Base-by-base conservation (phyloP, 106 monocot species). In the Dioscorea zingiberensis region DNA sequence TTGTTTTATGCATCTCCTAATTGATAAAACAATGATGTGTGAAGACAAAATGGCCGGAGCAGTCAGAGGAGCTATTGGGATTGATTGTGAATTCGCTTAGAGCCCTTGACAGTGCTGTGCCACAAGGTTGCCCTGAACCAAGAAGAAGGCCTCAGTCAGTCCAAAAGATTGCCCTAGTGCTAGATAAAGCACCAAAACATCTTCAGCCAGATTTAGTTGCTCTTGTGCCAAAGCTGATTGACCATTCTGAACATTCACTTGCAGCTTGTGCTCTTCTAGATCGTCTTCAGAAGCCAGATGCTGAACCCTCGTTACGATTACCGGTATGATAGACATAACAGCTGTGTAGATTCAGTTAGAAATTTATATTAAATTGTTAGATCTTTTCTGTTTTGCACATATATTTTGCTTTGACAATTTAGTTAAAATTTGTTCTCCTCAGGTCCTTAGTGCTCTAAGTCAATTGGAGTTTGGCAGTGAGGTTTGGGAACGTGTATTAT, bases 31-130 rank as follows among this genome's bases (percentile, higher is more conserved):
- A 26, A 30, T 17, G 38, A 62, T 53, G 7, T 59, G 51, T 71
- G 44, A 55, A 97, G 95, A 81, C 73, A 70, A 97, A 88, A 66
- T 88, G 85, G 85, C 95, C 85, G 56, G 88, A 91, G 53, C 95
- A 97, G 60, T 97, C 91, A 58, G 91, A 85, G 67, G 92, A 97
- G 70, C 85, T 91, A 23, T 70, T 97, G 73, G 79, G 83, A 26
- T 65, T 97, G 65, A 97, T 97, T 74, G 76, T 97, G 27, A 97
- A 83, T 73, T 97, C 91, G 54, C 61, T 97, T 56, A 83, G 85
- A 69, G 73, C 95, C 45, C 85, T 92, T 47, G 95, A 97, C 68
- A 81, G 67, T 81, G 74, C 83, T 65, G 91, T 88, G 38, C 91
- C 85, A 29, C 91, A 91, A 73, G 83, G 83, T 45, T 84, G 85